These are phyloP conservation scores for Paramecium sonneborni DNA, from an alignment of 73 alveolate species.

Conservation along the genomic window DNA sequence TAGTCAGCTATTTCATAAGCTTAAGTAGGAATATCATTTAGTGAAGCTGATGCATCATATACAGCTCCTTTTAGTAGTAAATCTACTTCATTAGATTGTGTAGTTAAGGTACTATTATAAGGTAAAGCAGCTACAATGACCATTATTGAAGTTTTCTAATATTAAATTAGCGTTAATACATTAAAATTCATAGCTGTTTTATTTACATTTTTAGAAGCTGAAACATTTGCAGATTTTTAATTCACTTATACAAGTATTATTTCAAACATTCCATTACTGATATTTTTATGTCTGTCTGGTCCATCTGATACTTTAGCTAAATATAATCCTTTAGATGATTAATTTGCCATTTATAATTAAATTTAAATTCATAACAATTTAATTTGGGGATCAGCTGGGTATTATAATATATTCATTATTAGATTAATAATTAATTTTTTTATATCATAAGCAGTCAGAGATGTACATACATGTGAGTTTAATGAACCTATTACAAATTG, in stretches of 20 bases:
- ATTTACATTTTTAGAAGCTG: background rate
- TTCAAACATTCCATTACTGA: background rate
- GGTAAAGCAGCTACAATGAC: conserved; percentile 65
- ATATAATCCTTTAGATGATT: conserved; percentile 37
- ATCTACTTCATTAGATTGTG: conserved; percentile 52
- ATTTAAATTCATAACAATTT: background rate
- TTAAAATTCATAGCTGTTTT: conserved; percentile 2
- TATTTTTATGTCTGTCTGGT: background rate
- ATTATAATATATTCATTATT: background rate
- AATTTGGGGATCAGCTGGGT: conserved; percentile 50
- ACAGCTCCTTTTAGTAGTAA: conserved; percentile 60
- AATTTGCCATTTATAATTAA: background rate
- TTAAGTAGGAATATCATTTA: conserved; percentile 61
- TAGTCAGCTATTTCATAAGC: conserved; percentile 60
- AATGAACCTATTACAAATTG: background rate
- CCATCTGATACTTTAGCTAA: background rate
- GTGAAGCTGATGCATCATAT: conserved; percentile 64
- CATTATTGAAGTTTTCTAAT: conserved; percentile 61
- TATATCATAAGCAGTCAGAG: background rate
- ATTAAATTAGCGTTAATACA: conserved; percentile 4
- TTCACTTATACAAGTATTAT: background rate
- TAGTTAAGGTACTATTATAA: conserved; percentile 16
- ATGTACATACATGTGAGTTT: background rate
- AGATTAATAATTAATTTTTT: background rate
- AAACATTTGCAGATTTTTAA: conserved; percentile 29